These are phyloP conservation scores for Corylus americana DNA, from an alignment of 306 rosid species.

Conservation along the genomic window DNA sequence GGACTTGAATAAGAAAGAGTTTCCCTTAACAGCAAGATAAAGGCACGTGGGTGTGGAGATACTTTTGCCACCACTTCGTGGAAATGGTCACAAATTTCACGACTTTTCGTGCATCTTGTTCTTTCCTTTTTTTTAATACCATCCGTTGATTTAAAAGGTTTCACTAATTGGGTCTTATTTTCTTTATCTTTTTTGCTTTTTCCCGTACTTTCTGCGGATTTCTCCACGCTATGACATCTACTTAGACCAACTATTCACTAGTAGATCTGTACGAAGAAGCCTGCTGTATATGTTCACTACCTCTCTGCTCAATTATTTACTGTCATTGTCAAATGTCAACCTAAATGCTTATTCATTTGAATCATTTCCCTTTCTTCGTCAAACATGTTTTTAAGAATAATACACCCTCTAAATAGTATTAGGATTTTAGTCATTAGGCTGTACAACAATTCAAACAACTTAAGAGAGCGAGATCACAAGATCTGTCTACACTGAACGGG, in stretches of 20 bases:
- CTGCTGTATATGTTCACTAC: not conserved
- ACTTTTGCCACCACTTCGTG: slow-evolving; percentile 8
- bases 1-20: not conserved
- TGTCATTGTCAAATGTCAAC: not conserved
- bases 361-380: not conserved
- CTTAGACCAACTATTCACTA: not conserved
- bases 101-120: not conserved
- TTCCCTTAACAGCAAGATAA: not conserved
- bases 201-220: not conserved
- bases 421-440: too few relatives aligned
- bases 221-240: not conserved
- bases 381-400: too few relatives aligned
- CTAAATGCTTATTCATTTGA: not conserved
- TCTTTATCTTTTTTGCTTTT: not conserved
- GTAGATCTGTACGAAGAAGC: not conserved
- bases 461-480: too few relatives aligned
- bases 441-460: too few relatives aligned
- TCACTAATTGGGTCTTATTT: too few relatives aligned
- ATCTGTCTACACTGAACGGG: too few relatives aligned
- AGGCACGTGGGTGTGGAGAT: too few relatives aligned
- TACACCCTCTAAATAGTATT: too few relatives aligned
- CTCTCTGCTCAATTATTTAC: not conserved
- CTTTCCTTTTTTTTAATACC: not conserved
- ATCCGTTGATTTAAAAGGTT: not conserved
- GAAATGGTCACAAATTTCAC: not conserved